Conservation (phyloP, 2,329 filamentous ascomycete genomes). For the Aspergillus costaricaensis region DNA sequence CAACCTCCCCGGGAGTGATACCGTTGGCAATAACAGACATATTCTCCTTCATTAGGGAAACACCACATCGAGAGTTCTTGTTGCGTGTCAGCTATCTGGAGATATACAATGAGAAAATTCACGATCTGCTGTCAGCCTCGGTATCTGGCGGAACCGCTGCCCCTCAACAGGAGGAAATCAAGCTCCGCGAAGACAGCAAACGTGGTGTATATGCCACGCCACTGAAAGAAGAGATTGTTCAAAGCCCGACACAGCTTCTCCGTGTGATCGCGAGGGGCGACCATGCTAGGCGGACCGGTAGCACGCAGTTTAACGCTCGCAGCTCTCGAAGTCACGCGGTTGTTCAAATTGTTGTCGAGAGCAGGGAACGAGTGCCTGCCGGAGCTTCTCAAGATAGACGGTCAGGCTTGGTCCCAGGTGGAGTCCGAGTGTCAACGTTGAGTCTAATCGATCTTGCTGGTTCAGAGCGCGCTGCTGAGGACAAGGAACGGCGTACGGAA, state of each 20-base stretch:
- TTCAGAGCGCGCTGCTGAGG: slow-evolving; percentile 92
- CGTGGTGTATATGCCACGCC: slow-evolving; percentile 94
- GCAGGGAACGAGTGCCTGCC: slow-evolving; percentile 76
- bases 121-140: slow-evolving; percentile 83
- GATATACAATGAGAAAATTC: slow-evolving; percentile 98
- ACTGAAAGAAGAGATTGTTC: slow-evolving; percentile 96
- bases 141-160: slow-evolving; percentile 56
- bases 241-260: slow-evolving; percentile 91
- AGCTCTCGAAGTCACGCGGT: slow-evolving; percentile 98
- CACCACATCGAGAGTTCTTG: slow-evolving; percentile 88
- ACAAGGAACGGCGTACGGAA: slow-evolving; percentile 89
- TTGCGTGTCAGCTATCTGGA: slow-evolving; percentile 96
- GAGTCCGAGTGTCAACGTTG: slow-evolving; percentile 90
- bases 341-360: slow-evolving; percentile 97
- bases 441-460: slow-evolving; percentile 96
- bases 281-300: slow-evolving; percentile 83
- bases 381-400: slow-evolving; percentile 61
- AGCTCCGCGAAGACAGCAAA: slow-evolving; percentile 93
- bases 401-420: slow-evolving; percentile 73
- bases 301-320: slow-evolving; percentile 94
- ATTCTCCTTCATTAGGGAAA: slow-evolving; percentile 98
- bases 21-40: slow-evolving; percentile 97
- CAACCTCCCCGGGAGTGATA: slow-evolving; percentile 92
- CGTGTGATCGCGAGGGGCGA: slow-evolving; percentile 94
- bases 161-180: slow-evolving; percentile 84